These are phyloP conservation scores for Lentinula detonsa DNA, from an alignment of 768 basidiomycete genomes.

Conservation along the genomic window DNA sequence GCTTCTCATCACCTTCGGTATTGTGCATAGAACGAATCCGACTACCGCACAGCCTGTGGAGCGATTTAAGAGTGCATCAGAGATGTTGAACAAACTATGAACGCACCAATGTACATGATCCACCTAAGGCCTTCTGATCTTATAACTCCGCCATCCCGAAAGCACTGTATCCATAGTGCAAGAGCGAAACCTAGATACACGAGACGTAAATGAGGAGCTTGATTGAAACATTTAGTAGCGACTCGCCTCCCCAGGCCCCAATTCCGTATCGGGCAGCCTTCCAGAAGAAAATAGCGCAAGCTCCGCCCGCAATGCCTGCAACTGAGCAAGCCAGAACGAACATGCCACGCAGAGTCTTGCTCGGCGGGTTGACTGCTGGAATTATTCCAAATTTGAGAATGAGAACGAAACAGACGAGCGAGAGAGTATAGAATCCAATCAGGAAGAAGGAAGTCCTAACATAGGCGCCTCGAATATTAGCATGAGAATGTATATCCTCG, in stretches of 20 bases:
- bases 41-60: conserved; percentile 58
- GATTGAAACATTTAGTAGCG: neutral
- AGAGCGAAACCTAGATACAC: conserved; percentile 62
- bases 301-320: conserved; percentile 81
- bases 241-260: conserved; percentile 32
- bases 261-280: conserved; percentile 78
- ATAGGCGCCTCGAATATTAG: neutral
- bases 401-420: conserved; percentile 81
- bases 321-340: conserved; percentile 81
- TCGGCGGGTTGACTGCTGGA: conserved; percentile 78
- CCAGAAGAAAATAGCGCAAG: conserved; percentile 88
- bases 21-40: conserved; percentile 79
- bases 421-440: conserved; percentile 84
- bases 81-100: conserved; percentile 5
- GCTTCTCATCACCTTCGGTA: conserved; percentile 50
- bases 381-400: conserved; percentile 86
- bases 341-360: conserved; percentile 74
- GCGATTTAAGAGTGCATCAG: conserved; percentile 15
- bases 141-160: conserved; percentile 79
- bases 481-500: conserved; percentile 10
- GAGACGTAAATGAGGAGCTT: conserved; percentile 3
- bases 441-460: conserved; percentile 89
- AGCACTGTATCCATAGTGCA: conserved; percentile 83
- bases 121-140: conserved; percentile 73
- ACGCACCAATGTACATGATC: conserved; percentile 81